phyloP scores from a whole-genome alignment of 148 eudicot species.

The Nyssa sinensis region DNA sequence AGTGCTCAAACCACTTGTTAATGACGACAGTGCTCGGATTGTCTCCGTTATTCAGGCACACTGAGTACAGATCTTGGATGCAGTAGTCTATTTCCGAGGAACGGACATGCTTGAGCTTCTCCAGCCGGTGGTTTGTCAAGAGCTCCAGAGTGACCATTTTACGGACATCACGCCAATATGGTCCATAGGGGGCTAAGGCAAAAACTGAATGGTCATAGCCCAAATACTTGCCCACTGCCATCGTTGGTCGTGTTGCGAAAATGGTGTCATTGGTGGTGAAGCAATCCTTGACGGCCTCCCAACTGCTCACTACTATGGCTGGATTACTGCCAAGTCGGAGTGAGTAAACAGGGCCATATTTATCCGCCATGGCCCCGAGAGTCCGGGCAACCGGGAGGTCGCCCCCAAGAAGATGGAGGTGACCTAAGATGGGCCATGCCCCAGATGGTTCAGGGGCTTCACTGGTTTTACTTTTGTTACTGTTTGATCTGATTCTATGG shows the following conservation, averaged over 20 bases:
- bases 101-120: conserved; percentile 27
- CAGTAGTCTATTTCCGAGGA: conserved; percentile 23
- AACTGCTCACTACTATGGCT: conserved; percentile 29
- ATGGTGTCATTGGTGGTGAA: conserved; percentile 28
- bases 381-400: conserved; percentile 23
- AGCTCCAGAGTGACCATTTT: conserved; percentile 37
- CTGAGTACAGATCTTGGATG: conserved; percentile 17
- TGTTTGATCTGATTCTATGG: neutral
- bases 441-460: conserved; percentile 39
- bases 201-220: conserved; percentile 27
- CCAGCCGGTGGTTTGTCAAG: conserved; percentile 24
- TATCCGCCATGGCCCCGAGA: conserved; percentile 39
- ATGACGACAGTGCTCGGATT: neutral
- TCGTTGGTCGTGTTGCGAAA: conserved; percentile 26
- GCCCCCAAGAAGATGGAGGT: conserved; percentile 32
- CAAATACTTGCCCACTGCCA: conserved; percentile 24
- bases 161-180: conserved; percentile 41
- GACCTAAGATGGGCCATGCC: conserved; percentile 49
- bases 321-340: conserved; percentile 28
- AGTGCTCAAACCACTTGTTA: conserved; percentile 28
- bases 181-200: conserved; percentile 29
- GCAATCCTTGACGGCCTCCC: conserved; percentile 33
- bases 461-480: neutral
- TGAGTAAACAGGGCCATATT: conserved; percentile 34
- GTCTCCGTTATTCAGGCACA: neutral